Evolutionary conservation across 208 protist genomes (phyloP), one percentile per base, ranked within the genome.

Genomic region (Jaenimonas drosophilae): DNA sequence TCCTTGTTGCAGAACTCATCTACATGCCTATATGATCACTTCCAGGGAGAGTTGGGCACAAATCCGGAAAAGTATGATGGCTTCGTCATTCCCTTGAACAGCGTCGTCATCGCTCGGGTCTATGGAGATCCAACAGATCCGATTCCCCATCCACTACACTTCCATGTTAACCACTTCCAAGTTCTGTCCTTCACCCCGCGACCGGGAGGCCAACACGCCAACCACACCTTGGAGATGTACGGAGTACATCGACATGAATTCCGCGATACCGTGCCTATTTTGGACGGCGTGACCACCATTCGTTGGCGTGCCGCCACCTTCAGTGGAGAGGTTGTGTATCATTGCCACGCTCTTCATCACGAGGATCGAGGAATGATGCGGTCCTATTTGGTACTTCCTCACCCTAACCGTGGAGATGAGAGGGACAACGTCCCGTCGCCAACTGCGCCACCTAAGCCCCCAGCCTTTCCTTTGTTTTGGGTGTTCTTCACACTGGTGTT

Each of bases 111-210:
- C 29, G 78, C 71, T 27, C 68, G 62, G 1, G 34, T 90, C 29
- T 91, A 70, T 58, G 80, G 78, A 20, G 81, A 87, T 34, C 75
- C 79, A 2, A 74, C 63, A 0, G 81, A 91, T 30, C 11, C 21
- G 7, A 63, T 73, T 9, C 78, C 76, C 6, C 88, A 95, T 46
- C 83, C 88, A 16, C 59, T 92, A 17, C 83, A 91, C 49, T 59
- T 88, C 4, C 83, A 95, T 58, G 76, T 85, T 1, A 92, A 95
- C 56, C 88, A 88, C 53, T 92, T 92, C 42, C 61, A 77, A 40
- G 72, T 85, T 41, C 33, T 93, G 12, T 68, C 57, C 25, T 91
- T 91, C 49, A 53, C 67, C 33, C 58, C 81, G 2, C 78, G 76
- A 16, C 50, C 58, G n/a, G 78, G 76, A 16, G 86, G 78, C 16